Base-by-base conservation (phyloP, 2,329 filamentous ascomycete species). In the Sporothrix euskadiensis region DNA sequence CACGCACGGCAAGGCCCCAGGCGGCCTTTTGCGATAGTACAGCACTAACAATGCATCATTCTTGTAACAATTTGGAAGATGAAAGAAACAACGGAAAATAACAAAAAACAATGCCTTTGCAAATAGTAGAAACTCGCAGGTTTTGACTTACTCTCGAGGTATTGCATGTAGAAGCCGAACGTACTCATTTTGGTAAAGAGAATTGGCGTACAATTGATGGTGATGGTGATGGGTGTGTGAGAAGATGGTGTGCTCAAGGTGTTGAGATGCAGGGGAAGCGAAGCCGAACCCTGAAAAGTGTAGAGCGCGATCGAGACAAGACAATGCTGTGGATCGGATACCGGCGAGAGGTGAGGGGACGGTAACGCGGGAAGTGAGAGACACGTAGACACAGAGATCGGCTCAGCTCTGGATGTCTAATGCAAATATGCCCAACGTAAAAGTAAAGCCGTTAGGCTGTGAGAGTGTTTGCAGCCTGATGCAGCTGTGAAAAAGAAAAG, bases 111-210 rank as follows among this genome's bases (percentile, higher is more conserved):
- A 41, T 19, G 16, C 12, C 22, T 35, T 9, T 44, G 35, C 22
- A 47, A 35, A 49, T 26, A 19, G 19, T 7, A 52, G n/a, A 22
- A 44, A 4, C 49, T 8, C 16, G 14, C 9, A 35, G 8, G 6
- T 19, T 39, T 39, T 69, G 32, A 91, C 90, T 88, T 90, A 92
- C 90, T 92, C 81, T 91, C 89, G 77, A 92, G 85, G 81, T 92
- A 92, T 79, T 92, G 89, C 86, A 91, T 91, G 80, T 91, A 91
- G 79, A 90, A 91, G 76, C 89, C 89, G 78, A 75, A 75, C 3
- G 85, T 84, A 78, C 85, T 85, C 88, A 90, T 90, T 76, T 81
- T 73, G 77, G 75, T 76, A 35, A 8, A 22, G n/a, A 26, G 16
- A 61, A 22, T n/a, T 73, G 77, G 77, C 77, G 73, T 65, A 76